Percentiles rank a stretch among this genome's conserved stretches.
Conservation (phyloP, 139 green algal species). For the Ulvella scutata region DNA sequence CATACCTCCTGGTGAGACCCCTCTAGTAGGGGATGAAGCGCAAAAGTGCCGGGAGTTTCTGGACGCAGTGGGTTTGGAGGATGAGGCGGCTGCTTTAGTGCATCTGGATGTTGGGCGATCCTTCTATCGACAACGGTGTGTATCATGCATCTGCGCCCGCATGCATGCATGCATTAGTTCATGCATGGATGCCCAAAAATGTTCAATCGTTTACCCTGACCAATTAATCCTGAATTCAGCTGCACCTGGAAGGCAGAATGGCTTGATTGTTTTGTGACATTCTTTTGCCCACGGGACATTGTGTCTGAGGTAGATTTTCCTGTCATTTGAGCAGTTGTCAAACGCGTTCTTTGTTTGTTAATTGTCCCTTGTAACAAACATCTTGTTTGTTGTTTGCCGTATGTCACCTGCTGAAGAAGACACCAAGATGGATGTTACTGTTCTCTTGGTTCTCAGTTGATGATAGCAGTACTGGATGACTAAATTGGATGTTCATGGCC, state of each 20-base stretch:
- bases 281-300: background rate
- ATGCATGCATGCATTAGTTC: too few species aligned
- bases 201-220: conserved; percentile 9
- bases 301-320: background rate
- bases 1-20: background rate
- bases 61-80: conserved; percentile 70
- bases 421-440: too few species aligned
- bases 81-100: conserved; percentile 77
- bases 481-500: too few species aligned
- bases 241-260: background rate
- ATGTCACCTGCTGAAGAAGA: too few species aligned
- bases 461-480: too few species aligned
- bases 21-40: background rate
- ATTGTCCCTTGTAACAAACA: too few species aligned
- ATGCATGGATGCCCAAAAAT: too few species aligned
- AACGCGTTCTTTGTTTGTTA: too few species aligned
- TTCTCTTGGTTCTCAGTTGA: too few species aligned
- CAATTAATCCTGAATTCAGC: background rate
- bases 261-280: background rate
- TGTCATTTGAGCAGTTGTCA: too few species aligned
- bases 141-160: conserved; percentile 32
- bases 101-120: conserved; percentile 82
- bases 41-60: conserved; percentile 22
- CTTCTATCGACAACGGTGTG: conserved; percentile 51
- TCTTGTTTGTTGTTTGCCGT: too few species aligned